Evolutionary conservation across 2,329 filamentous ascomycete genomes (phyloP), one percentile per base, ranked within the genome.

Genomic region (Stemphylium beticola): DNA sequence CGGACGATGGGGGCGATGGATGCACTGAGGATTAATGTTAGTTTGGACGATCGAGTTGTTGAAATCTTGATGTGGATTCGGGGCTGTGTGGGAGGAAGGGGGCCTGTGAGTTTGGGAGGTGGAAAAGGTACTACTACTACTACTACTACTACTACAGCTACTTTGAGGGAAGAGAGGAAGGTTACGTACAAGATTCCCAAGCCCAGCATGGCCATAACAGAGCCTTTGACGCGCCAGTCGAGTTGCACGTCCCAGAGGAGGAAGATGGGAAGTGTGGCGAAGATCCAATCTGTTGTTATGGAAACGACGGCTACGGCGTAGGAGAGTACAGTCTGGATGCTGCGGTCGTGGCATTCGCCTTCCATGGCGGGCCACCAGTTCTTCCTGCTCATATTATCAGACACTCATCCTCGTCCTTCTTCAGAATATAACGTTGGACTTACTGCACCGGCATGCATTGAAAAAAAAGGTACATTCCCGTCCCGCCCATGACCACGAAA

Each of bases 1-100:
- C 51, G 51, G 2, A 54, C 51, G 15, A 54, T 54, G 6, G 51
- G 51, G 22, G 51, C 51, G 22, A 54, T 54, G 7, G 51, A 54
- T 4, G 51, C 51, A 20, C 51, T 50, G 39, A n/a, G 15, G 1
- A 17, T 1, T 15, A 15, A 14, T 14, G 11, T 37, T 46, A 37
- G 43, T 34, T 33, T 29, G 9, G 6, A 6, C 18, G n/a, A 0
- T n/a, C 17, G 14, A 29, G 22, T 20, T 11, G 18, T 22, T 9
- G 2, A 3, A 20, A 10, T 31, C 6, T 24, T 24, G 6, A 24
- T 7, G 22, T 24, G 22, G 22, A 24, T 2, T 24, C 6, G 12
- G 3, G 10, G 15, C 17, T 36, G n/a, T 2, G 12, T 11, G 17
- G 41, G 10, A 9, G 15, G 7, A 34, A n/a, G n/a, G n/a, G n/a